phyloP scores from a whole-genome alignment of 192 early-diverging fungal species.

The Irineochytrium annulatum region DNA sequence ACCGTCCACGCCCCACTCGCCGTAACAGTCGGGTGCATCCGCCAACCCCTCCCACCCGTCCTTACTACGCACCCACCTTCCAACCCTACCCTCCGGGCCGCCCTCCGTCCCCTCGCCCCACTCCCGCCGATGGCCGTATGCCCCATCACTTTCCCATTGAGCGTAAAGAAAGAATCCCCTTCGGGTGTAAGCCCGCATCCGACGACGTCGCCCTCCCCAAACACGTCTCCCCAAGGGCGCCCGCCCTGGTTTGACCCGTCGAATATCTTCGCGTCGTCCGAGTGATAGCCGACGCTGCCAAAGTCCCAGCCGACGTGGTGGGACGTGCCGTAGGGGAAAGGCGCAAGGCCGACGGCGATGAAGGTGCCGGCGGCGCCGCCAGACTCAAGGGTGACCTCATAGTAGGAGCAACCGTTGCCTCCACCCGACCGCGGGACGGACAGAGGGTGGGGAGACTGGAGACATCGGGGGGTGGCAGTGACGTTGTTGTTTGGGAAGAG shows the following conservation, averaged over 20 bases:
- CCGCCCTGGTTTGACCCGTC: constrained; percentile 27
- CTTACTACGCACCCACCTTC: constrained; percentile 21
- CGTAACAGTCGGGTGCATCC: constrained; percentile 23
- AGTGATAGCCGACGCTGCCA: constrained; percentile 36
- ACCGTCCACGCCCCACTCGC: constrained; percentile 23
- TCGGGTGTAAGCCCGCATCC: constrained; percentile 19
- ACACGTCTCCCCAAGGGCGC: constrained; percentile 1
- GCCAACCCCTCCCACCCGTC: constrained; percentile 32
- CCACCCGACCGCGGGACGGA: not conserved
- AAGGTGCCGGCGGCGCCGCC: constrained; percentile 18
- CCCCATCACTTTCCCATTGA: constrained; percentile 13
- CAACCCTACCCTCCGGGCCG: not conserved
- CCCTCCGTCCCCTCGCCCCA: not conserved
- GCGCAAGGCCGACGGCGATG: constrained; percentile 37
- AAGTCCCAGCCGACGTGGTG: constrained; percentile 47
- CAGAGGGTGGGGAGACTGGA: constrained; percentile 4
- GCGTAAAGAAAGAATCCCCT: constrained; percentile 19
- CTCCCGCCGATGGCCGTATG: not conserved
- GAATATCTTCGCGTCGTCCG: constrained; percentile 45
- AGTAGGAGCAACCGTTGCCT: constrained; percentile 16
- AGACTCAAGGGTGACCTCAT: constrained; percentile 24
- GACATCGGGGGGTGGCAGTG: not conserved
- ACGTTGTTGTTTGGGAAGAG: constrained; percentile 2
- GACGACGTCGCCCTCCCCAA: constrained; percentile 25
- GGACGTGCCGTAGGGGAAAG: constrained; percentile 35